Evolutionary conservation across 306 rosid species (phyloP), one percentile per base, ranked within the genome.

Genomic region (Prunus campanulata): DNA sequence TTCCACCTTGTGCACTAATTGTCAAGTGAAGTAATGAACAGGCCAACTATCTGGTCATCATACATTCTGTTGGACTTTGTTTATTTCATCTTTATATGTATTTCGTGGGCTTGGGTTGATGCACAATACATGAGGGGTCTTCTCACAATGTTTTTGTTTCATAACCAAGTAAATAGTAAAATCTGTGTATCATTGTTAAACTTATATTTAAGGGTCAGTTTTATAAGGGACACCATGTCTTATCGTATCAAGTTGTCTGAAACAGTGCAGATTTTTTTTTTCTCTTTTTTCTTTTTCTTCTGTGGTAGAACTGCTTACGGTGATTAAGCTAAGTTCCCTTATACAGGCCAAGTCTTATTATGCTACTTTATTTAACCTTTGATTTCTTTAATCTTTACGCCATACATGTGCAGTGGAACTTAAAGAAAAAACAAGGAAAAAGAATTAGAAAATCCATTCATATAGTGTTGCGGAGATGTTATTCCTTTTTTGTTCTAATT

Each of bases 401-500:
- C 1, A 57, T 57, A n/a, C 61, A 55, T 8, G 27, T n/a, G 12
- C 61, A n/a, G 22, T 55, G 61, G 61, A 55, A 8, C 27, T 55
- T 6, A 8, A n/a, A n/a, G 61, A 55, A n/a, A 8, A 55, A n/a
- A 18, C n/a, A 22, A 55, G 20, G n/a, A 54, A 15, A 32, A 69
- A 49, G 42, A 18, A 49, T 70, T 30, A 15, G 57, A 51, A 49
- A 30, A 25, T 16, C 8, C 27, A 16, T 69, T 50, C 42, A 70
- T 62, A 19, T 18, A 18, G 35, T 79, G 60, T 12, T 55, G 19
- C 70, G 25, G 42, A 52, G 49, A 24, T 71, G 74, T 66, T 57
- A 64, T 30, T 30, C 52, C 71, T 74, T 80, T 64, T 77, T 47
- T 61, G 27, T 29, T 56, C 27, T 71, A 75, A 63, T 82, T 72